These are phyloP conservation scores for Myriangium duriaei DNA, from an alignment of 2,329 filamentous ascomycete genomes.

Conservation along the genomic window DNA sequence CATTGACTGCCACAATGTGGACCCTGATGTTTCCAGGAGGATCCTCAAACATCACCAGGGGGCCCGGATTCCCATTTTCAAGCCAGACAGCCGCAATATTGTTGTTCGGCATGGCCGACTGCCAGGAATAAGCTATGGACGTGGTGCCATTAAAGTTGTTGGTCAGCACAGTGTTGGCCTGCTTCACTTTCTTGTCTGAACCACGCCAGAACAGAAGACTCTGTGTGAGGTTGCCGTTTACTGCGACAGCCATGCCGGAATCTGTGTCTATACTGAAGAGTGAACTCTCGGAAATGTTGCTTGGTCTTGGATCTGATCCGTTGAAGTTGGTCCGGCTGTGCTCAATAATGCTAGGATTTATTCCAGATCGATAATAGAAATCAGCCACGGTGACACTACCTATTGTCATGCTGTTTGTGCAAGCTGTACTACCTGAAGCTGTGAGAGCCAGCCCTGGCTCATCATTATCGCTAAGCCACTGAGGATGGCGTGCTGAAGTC, in stretches of 20 bases:
- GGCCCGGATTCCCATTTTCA: background rate
- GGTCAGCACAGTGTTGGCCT: background rate
- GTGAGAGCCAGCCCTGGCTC: too few relatives aligned
- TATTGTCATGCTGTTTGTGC: background rate
- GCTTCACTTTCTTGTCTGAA: constrained; percentile 1
- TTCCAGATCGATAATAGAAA: too few relatives aligned
- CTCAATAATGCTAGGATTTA: background rate
- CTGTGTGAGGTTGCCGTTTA: constrained; percentile 1
- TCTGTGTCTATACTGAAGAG: constrained; percentile 3
- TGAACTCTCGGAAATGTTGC: background rate
- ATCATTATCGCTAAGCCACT: too few relatives aligned
- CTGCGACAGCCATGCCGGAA: constrained; percentile 3
- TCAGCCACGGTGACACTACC: background rate
- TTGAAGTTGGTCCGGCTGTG: background rate
- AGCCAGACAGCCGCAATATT: constrained; percentile 3
- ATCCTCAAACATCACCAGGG: constrained; percentile 5
- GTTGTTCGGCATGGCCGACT: background rate
- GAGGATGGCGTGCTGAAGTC: too few relatives aligned
- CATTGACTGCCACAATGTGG: background rate
- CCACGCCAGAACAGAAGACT: constrained; percentile 3
- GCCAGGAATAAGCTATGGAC: background rate
- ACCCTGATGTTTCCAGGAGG: background rate
- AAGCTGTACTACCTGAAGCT: background rate
- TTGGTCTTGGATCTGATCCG: background rate
- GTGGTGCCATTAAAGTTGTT: background rate